Evolutionary conservation across 306 rosid genomes (phyloP), one percentile per base, ranked within the genome.

Genomic region (Fragaria nilgerrensis): DNA sequence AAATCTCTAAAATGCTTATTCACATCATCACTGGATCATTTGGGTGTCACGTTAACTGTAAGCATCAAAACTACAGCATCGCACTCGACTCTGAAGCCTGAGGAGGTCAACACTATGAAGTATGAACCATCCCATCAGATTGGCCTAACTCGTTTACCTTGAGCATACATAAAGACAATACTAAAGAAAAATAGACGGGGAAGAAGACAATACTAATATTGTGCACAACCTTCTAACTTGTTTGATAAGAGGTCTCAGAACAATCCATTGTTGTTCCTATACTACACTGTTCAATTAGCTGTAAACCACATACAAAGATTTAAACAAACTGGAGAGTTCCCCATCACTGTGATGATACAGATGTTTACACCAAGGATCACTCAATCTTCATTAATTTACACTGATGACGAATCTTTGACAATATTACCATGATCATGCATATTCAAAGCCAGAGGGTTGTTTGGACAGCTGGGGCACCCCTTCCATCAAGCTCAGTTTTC

Each of bases 401-500:
- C 25, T 7, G 82, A 52, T 53, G n/a, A 16, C 49, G 61, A 72
- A 77, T 66, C 64, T 36, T 20, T 1, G 25, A 50, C 19, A 29
- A 62, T 64, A 66, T 39, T 9, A 62, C 79, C 36, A 50, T 59
- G 25, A 77, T 84, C 83, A 85, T 65, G 84, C 70, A 66, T 80
- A 87, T 43, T 90, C 97, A 75, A 84, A 95, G 53, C 91, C 91
- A 70, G 97, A 74, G 27, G 91, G 82, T 25, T 90, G 85, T 87
- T 91, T 95, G 32, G 96, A 68, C 79, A 85, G 84, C 81, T 84
- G 95, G 75, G 95, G 97, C 61, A 72, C 73, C 73, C 97, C 97
- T 29, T 92, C 98, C 91, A 91, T 77, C 88, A 85, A 76, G 76
- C 87, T 92, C 73, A 95, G 76, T 85, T 92, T 97, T 82, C 96